These are phyloP conservation scores for Kazachstania kunashirensis DNA, from an alignment of 805 yeast species.

Conservation along the genomic window DNA sequence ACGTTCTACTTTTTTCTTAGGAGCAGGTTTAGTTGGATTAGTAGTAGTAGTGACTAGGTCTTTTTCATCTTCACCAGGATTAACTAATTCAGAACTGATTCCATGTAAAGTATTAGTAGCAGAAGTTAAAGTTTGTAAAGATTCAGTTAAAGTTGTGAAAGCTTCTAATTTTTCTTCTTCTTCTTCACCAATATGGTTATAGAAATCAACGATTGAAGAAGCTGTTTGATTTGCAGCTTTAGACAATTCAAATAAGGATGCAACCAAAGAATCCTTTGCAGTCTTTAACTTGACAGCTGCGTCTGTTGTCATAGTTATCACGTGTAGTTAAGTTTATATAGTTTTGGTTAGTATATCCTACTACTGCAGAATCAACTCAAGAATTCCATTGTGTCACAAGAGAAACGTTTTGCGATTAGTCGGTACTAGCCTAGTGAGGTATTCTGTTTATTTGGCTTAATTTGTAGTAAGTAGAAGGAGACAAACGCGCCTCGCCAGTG, in stretches of 20 bases:
- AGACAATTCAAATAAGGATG: constrained; percentile 71
- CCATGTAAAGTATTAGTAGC: constrained; percentile 29
- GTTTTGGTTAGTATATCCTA: too few species aligned
- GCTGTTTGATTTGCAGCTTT: constrained; percentile 85
- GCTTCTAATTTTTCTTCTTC: constrained; percentile 39
- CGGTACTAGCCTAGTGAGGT: too few species aligned
- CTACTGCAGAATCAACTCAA: too few species aligned
- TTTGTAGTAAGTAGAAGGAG: too few species aligned
- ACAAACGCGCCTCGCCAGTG: too few species aligned
- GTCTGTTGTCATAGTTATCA: constrained; percentile 20
- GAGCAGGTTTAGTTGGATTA: constrained; percentile 16
- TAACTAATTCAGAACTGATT: constrained; percentile 22
- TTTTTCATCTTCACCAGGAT: constrained; percentile 30
- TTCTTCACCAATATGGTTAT: constrained; percentile 45
- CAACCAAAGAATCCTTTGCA: constrained; percentile 44
- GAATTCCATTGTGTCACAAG: too few species aligned
- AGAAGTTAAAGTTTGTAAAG: constrained; percentile 33
- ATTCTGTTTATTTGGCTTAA: too few species aligned
- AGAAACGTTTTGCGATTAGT: too few species aligned
- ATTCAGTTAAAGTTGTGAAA: constrained; percentile 35
- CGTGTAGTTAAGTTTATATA: too few species aligned
- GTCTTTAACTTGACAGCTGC: constrained; percentile 28
- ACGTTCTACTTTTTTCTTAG: constrained; percentile 43
- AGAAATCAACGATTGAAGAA: constrained; percentile 65
- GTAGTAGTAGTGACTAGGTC: neutral